These are phyloP conservation scores for Leccinum subspadiceum DNA, from an alignment of 1,284 basidiomycete species.

Conservation along the genomic window DNA sequence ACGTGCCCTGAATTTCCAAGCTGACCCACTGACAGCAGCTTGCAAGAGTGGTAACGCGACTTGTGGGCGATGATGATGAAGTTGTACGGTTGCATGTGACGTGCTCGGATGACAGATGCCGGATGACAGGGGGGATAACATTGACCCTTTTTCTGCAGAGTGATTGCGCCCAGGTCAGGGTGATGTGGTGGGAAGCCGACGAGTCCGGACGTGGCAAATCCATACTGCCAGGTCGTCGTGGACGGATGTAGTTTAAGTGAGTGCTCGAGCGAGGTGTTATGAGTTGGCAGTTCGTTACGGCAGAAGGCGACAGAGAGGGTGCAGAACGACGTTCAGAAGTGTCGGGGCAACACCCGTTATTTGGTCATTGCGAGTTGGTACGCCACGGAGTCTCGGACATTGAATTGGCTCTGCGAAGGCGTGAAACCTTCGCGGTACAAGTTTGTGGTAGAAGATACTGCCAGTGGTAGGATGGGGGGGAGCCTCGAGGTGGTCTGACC, in stretches of 20 bases:
- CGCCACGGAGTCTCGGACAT: constrained; percentile 35
- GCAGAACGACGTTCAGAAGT: not conserved
- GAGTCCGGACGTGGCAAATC: constrained; percentile 15
- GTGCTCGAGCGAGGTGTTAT: constrained; percentile 3
- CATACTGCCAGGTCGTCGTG: constrained; percentile 8
- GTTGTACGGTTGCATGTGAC: constrained; percentile 9
- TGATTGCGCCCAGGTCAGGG: constrained; percentile 22
- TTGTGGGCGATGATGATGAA: constrained; percentile 9
- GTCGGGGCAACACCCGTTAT: not conserved
- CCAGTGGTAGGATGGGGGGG: not conserved
- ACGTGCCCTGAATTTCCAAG: constrained; percentile 30
- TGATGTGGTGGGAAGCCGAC: constrained; percentile 19
- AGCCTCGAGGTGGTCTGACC: constrained; percentile 14
- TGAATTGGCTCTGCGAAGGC: constrained; percentile 16
- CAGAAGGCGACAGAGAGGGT: not conserved
- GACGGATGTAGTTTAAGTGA: constrained; percentile 14
- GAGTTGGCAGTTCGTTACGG: constrained; percentile 17
- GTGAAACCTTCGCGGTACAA: constrained; percentile 30
- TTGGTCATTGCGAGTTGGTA: constrained; percentile 1
- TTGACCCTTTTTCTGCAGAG: constrained; percentile 6
- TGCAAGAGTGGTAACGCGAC: constrained; percentile 10
- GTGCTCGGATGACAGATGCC: constrained; percentile 1
- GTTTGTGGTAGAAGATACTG: constrained; percentile 1
- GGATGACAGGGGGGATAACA: constrained; percentile 14
- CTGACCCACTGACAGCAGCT: constrained; percentile 17